Base-by-base conservation (phyloP, 306 rosid genomes). In the Gillenia trifoliata region DNA sequence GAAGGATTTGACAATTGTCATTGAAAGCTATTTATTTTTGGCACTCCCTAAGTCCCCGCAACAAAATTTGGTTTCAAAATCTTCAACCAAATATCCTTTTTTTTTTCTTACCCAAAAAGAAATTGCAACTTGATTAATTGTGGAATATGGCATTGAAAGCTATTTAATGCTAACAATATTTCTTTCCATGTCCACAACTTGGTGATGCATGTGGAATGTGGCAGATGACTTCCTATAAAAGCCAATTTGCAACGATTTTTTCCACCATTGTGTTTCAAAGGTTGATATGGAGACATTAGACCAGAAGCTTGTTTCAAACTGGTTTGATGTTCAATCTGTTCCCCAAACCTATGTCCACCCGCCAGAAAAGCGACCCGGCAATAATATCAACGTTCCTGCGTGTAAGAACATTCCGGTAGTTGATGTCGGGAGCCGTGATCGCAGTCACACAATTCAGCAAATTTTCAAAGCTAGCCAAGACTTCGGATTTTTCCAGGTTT, bases 401-500 rank as follows among this genome's bases (percentile, higher is more conserved):
- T 67, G 31, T 57, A 71, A 75, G 12, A 29, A 74, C 10, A 83
- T 83, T 52, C 93, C 97, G 5, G 88, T 87, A 22, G 29, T 91
- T 20, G 89, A 91, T 83, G 86, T 91, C 4, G 79, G 65, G 0
- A 57, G 2, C 5, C 64, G 61, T 43, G 87, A 88, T 19, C 86
- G 43, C 40, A 38, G 31, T 6, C 63, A 69, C 65, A 83, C 73
- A 33, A 33, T 91, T 55, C 67, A 69, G 4, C 77, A 77, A 11
- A 78, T 91, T 72, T 57, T 82, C 64, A 74, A 76, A 80, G 92
- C 93, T 15, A 63, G 83, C 1, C 54, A 86, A 61, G 90, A 89
- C 29, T 87, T 69, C 29, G 97, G 94, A 25, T 84, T 91, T 83
- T 91, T 91, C 34, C 93, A 89, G 90, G 96, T 88, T 60, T 40